Conservation (phyloP, 768 basidiomycete genomes). For the Panaeolus cyanescens region DNA sequence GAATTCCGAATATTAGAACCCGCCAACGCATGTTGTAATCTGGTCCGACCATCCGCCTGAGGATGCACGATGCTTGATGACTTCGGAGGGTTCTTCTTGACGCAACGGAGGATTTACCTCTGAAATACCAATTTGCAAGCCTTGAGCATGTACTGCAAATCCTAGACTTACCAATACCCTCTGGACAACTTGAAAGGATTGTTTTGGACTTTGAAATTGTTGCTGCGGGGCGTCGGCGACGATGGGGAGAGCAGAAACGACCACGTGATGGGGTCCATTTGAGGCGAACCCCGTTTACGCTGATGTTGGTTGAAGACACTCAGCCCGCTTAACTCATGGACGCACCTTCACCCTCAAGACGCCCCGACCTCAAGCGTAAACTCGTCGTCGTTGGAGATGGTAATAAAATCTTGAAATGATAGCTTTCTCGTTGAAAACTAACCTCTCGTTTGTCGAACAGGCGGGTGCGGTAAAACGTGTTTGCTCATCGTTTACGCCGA, state of each 20-base stretch:
- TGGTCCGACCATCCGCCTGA: not conserved
- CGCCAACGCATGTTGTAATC: constrained; percentile 8
- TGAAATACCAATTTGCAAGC: constrained; percentile 50
- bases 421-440: constrained; percentile 5
- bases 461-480: constrained; percentile 93
- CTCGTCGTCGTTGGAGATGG: constrained; percentile 90
- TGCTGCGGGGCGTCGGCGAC: constrained; percentile 13
- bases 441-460: constrained; percentile 33
- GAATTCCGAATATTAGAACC: constrained; percentile 25
- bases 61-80: not conserved
- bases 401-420: constrained; percentile 32
- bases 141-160: constrained; percentile 61
- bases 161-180: constrained; percentile 39
- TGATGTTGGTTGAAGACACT: constrained; percentile 9
- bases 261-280: constrained; percentile 22
- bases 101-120: constrained; percentile 15
- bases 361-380: constrained; percentile 85
- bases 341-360: constrained; percentile 25
- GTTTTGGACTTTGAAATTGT: constrained; percentile 31
- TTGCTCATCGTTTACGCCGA: constrained; percentile 95
- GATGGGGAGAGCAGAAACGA: constrained; percentile 17
- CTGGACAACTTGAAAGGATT: constrained; percentile 68
- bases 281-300: not conserved
- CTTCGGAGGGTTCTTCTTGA: not conserved
- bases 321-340: not conserved